Percentiles rank a stretch among this genome's conserved stretches.
phyloP scores from a whole-genome alignment of 805 yeast genomes.

The Lachancea nothofagi region DNA sequence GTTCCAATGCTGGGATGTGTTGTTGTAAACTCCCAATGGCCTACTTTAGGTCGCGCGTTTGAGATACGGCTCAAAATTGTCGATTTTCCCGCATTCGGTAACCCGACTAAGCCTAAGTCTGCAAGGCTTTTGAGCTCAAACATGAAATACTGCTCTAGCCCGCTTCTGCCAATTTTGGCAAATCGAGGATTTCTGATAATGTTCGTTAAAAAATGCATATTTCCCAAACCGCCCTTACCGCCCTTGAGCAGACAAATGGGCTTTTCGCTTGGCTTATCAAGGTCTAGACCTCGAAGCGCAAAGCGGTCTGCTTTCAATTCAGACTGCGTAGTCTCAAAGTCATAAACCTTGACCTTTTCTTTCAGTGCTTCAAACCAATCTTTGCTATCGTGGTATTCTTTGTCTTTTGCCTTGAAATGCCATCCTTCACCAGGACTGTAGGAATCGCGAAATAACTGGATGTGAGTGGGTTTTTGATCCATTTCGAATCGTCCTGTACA shows the following conservation, averaged over 20 bases:
- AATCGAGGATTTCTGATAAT: constrained; percentile 86
- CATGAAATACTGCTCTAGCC: constrained; percentile 59
- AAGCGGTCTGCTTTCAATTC: constrained; percentile 64
- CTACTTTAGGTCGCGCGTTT: constrained; percentile 82
- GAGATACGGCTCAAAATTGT: constrained; percentile 83
- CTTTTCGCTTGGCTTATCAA: constrained; percentile 50
- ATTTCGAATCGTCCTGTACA: constrained; percentile 31
- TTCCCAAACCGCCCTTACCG: constrained; percentile 93
- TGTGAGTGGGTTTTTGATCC: constrained; percentile 35
- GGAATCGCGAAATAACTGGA: constrained; percentile 62
- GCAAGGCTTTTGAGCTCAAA: constrained; percentile 87
- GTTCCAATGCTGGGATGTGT: constrained; percentile 90
- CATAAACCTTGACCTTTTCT: constrained; percentile 59
- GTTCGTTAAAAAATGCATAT: constrained; percentile 86
- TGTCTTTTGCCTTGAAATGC: constrained; percentile 75
- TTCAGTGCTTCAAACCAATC: constrained; percentile 64
- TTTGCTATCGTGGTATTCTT: constrained; percentile 58
- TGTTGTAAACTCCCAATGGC: constrained; percentile 97
- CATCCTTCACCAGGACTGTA: constrained; percentile 76
- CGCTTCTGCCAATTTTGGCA: constrained; percentile 71
- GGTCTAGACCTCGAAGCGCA: constrained; percentile 79
- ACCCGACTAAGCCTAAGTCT: constrained; percentile 88
- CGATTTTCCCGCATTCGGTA: constrained; percentile 96
- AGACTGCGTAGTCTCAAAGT: constrained; percentile 47
- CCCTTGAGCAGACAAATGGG: constrained; percentile 75